A percentile compares a stretch with the other conserved stretches of the same genome.
These are phyloP conservation scores for Paraconiothyrium brasiliense DNA, from an alignment of 2,329 filamentous ascomycete species.

Conservation along the genomic window DNA sequence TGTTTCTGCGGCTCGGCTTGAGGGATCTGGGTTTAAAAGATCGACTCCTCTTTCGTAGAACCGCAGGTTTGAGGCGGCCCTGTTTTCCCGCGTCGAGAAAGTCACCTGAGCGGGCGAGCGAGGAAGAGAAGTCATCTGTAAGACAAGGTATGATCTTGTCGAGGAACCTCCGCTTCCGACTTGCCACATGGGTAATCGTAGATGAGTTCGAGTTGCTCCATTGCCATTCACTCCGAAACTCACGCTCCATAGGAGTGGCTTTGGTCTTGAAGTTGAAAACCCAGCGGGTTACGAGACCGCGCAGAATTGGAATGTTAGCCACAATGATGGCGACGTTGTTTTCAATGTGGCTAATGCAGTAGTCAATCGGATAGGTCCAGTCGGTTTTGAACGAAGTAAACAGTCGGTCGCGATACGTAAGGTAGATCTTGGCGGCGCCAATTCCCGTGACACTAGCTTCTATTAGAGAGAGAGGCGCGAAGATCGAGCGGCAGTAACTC, in stretches of 20 bases:
- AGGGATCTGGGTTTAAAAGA: slow-evolving; percentile 30
- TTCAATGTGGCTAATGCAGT: slow-evolving; percentile 53
- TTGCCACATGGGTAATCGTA: slow-evolving; percentile 32
- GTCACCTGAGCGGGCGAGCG: slow-evolving; percentile 38
- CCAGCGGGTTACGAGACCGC: slow-evolving; percentile 53
- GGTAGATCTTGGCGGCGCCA: slow-evolving; percentile 52
- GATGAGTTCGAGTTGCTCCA: slow-evolving; percentile 39
- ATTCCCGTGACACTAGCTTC: slow-evolving; percentile 48
- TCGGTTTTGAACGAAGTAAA: slow-evolving; percentile 47
- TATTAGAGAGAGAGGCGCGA: slow-evolving; percentile 20
- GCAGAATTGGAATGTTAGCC: slow-evolving; percentile 53
- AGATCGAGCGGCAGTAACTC: slow-evolving; percentile 20
- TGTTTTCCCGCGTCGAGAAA: slow-evolving; percentile 30
- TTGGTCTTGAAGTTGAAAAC: slow-evolving; percentile 50
- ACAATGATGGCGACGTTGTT: slow-evolving; percentile 55
- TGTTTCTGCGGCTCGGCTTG: slow-evolving; percentile 37
- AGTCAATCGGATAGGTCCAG: slow-evolving; percentile 55
- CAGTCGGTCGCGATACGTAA: slow-evolving; percentile 52
- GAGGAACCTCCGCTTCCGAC: slow-evolving; percentile 33
- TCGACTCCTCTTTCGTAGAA: slow-evolving; percentile 37
- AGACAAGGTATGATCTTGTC: slow-evolving; percentile 48
- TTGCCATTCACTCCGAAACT: slow-evolving; percentile 41
- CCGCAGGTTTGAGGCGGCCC: slow-evolving; percentile 31
- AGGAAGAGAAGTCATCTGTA: slow-evolving; percentile 46
- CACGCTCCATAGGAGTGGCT: slow-evolving; percentile 43